These are phyloP conservation scores for Psophocarpus tetragonolobus DNA, from an alignment of 306 rosid genomes.

Conservation along the genomic window DNA sequence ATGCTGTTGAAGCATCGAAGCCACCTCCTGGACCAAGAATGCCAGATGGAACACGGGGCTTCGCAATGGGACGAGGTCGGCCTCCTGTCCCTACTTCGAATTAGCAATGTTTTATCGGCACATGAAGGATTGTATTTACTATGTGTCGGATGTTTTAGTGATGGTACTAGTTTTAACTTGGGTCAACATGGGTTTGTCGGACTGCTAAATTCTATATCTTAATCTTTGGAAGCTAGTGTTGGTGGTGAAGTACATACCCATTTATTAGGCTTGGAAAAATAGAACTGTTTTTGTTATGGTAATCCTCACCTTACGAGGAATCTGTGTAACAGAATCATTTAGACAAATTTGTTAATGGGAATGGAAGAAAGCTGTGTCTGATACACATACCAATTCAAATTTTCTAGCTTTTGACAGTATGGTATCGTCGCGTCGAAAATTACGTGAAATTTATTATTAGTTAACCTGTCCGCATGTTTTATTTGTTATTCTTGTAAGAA, in stretches of 20 bases:
- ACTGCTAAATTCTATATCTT: slow-evolving; percentile 15
- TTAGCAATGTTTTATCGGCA: slow-evolving; percentile 35
- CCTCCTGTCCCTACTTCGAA: slow-evolving; percentile 49
- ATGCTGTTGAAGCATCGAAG: slow-evolving; percentile 62
- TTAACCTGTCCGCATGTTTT: too few species aligned
- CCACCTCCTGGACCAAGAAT: slow-evolving; percentile 98
- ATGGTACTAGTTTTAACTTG: slow-evolving; percentile 27
- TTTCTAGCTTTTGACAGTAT: slow-evolving; percentile 9
- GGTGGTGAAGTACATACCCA: slow-evolving; percentile 29
- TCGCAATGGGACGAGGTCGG: slow-evolving; percentile 94
- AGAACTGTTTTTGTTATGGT: slow-evolving; percentile 2
- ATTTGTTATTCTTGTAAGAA: background rate
- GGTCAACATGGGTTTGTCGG: slow-evolving; percentile 25
- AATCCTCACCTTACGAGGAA: slow-evolving; percentile 32
- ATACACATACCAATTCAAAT: background rate
- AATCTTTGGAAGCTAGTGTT: slow-evolving; percentile 7
- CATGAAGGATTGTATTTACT: slow-evolving; percentile 21
- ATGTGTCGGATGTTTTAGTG: slow-evolving; percentile 13
- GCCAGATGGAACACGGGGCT: slow-evolving; percentile 98
- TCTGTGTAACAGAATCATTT: slow-evolving; percentile 24
- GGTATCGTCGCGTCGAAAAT: too few species aligned
- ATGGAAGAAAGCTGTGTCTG: slow-evolving; percentile 23
- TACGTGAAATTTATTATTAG: too few species aligned
- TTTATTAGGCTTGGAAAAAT: slow-evolving; percentile 26
- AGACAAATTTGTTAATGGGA: slow-evolving; percentile 8